phyloP scores from a whole-genome alignment of 75 land plant genomes.

The Picea sitchensis region DNA sequence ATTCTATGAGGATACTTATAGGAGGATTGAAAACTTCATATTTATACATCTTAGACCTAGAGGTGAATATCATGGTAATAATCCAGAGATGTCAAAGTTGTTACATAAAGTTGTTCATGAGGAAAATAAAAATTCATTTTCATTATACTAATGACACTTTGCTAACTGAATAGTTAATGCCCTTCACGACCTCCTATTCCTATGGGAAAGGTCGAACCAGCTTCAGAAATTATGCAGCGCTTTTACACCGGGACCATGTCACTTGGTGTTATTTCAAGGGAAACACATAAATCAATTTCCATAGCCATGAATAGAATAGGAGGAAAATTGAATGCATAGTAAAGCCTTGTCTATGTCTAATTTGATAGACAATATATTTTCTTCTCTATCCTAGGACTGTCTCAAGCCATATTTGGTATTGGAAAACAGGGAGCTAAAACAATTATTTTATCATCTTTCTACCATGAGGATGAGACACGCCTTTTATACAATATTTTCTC shows the following conservation, averaged over 20 bases:
- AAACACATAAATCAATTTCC: constrained; percentile 98
- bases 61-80: constrained; percentile 99
- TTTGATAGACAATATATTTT: too few species aligned
- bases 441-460: too few species aligned
- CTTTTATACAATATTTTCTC: too few species aligned
- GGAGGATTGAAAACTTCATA: too few species aligned
- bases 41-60: too few species aligned
- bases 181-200: constrained; percentile 90
- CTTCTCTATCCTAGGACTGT: too few species aligned
- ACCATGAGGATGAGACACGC: too few species aligned
- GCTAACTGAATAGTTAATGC: constrained; percentile 89
- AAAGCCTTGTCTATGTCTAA: too few species aligned
- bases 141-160: constrained; percentile 91
- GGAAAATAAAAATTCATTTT: constrained; percentile 84
- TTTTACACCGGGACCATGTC: constrained; percentile 99
- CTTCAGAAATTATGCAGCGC: constrained; percentile 71
- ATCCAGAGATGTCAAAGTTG: constrained; percentile 98
- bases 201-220: constrained; percentile 83
- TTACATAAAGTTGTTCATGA: constrained; percentile 97
- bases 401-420: too few species aligned
- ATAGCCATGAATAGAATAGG: constrained; percentile 98
- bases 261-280: constrained; percentile 94
- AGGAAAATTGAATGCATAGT: constrained; percentile 96
- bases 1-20: too few species aligned
- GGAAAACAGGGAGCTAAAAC: too few species aligned